phyloP scores from a whole-genome alignment of 2,329 filamentous ascomycete genomes.

The Ophiostoma novo-ulmi region DNA sequence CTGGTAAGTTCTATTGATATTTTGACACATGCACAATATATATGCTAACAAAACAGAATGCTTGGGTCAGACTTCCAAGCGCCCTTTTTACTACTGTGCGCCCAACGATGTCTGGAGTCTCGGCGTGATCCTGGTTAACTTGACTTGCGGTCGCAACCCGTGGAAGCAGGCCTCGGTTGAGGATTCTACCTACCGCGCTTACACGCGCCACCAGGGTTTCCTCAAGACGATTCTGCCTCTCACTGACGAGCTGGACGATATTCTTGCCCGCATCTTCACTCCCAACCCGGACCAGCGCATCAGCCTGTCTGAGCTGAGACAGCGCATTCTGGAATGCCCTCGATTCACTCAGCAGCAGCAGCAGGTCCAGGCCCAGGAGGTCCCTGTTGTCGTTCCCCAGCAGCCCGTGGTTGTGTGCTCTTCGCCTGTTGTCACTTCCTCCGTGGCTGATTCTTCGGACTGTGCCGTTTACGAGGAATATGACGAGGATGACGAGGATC shows the following conservation, averaged over 20 bases:
- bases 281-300: slow-evolving; percentile 78
- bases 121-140: slow-evolving; percentile 95
- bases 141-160: slow-evolving; percentile 95
- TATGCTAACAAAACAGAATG: slow-evolving; percentile 63
- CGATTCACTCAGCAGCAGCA: slow-evolving; percentile 55
- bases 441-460: not conserved
- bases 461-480: slow-evolving; percentile 23
- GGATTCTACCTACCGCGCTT: slow-evolving; percentile 92
- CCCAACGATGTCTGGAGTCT: slow-evolving; percentile 97
- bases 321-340: slow-evolving; percentile 69
- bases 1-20: slow-evolving; percentile 44
- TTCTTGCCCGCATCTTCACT: slow-evolving; percentile 83
- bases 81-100: slow-evolving; percentile 79
- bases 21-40: not conserved
- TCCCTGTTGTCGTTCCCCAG: slow-evolving; percentile 39
- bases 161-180: slow-evolving; percentile 95
- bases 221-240: slow-evolving; percentile 88
- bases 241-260: slow-evolving; percentile 81
- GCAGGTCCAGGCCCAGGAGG: slow-evolving; percentile 33
- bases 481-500: slow-evolving; percentile 30
- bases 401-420: slow-evolving; percentile 11
- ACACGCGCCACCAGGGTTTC: slow-evolving; percentile 77
- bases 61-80: slow-evolving; percentile 65
- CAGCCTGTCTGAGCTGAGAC: slow-evolving; percentile 71
- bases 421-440: not conserved